Conservation (phyloP, 78 protist species). For the Cyanophora paradoxa region DNA sequence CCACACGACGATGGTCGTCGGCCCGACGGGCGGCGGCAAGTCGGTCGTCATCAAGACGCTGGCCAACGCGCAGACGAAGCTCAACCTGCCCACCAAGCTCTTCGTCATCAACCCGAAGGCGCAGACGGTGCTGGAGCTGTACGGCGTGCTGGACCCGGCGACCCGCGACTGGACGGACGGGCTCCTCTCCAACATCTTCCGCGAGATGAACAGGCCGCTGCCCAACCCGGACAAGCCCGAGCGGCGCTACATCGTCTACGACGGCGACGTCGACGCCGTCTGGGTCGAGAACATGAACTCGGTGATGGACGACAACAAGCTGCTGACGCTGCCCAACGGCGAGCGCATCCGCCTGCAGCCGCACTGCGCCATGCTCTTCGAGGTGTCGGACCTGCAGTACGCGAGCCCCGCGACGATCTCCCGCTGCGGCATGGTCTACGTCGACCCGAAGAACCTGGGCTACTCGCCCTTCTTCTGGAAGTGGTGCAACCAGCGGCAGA, state of each 20-base stretch:
- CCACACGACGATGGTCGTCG: conserved; percentile 88
- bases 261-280: conserved; percentile 80
- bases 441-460: conserved; percentile 82
- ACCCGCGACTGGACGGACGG: conserved; percentile 93
- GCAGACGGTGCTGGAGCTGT: conserved; percentile 58
- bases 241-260: conserved; percentile 67
- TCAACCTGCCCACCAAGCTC: conserved; percentile 48
- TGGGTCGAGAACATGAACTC: conserved; percentile 91
- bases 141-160: conserved; percentile 80
- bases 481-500: conserved; percentile 35
- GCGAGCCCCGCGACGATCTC: conserved; percentile 92
- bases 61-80: conserved; percentile 51
- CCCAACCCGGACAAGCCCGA: conserved; percentile 22
- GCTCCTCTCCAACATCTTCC: conserved; percentile 74
- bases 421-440: conserved; percentile 89
- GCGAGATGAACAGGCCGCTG: conserved; percentile 57
- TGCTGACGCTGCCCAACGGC: conserved; percentile 86
- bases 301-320: conserved; percentile 91
- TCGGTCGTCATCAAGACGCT: conserved; percentile 56
- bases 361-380: conserved; percentile 67
- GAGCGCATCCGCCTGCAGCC: conserved; percentile 74
- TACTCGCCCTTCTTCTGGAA: conserved; percentile 42
- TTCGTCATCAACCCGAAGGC: conserved; percentile 76
- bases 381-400: conserved; percentile 75
- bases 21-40: conserved; percentile 91